Evolutionary conservation across 2,329 filamentous ascomycete species (phyloP), one percentile per base, ranked within the genome.

Genomic region (Penicillium sp.): DNA sequence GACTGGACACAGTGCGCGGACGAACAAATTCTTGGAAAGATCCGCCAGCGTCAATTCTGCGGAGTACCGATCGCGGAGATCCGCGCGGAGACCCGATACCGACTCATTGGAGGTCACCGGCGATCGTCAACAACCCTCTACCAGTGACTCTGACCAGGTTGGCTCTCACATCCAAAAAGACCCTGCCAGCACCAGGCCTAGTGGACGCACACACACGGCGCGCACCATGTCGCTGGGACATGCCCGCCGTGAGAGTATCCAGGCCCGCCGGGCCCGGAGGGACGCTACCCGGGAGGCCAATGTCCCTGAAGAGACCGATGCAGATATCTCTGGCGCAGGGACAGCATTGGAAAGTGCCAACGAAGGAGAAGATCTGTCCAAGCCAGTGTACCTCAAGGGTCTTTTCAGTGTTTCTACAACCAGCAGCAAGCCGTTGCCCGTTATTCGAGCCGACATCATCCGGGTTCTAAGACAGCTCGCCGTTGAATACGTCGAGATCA

Each of bases 361-460:
- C 30, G 69, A 73, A 39, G 84, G 87, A 4, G 89, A 95, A 58
- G 81, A 92, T 53, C 85, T 92, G 45, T 72, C 72, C 12, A 96
- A 95, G 68, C 93, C 93, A 0, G 93, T 97, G 3, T 97, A 87
- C 68, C 80, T 99, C 49, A 99, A 97, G 71, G 93, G 93, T 4
- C 78, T 99, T 14, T 97, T 99, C 74, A 97, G 92, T 63, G 93
- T 97, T 46, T 95, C 89, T 3, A 99, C 93, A 0, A 99, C 93
- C 6, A 96, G 90, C 50, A 93, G 86, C 64, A 95, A 95, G 66
- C 89, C 92, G 1, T 81, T 97, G 10, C 77, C 84, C 1, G 83
- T 89, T 51, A 99, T 99, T 55, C 84, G 92, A 33, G 77, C 83
- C 6, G 93, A 99, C 65, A 88, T 99, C 60, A 95, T 95, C 64